Conservation (phyloP, 257 asterid genomes). For the Leonotis leonurus region DNA sequence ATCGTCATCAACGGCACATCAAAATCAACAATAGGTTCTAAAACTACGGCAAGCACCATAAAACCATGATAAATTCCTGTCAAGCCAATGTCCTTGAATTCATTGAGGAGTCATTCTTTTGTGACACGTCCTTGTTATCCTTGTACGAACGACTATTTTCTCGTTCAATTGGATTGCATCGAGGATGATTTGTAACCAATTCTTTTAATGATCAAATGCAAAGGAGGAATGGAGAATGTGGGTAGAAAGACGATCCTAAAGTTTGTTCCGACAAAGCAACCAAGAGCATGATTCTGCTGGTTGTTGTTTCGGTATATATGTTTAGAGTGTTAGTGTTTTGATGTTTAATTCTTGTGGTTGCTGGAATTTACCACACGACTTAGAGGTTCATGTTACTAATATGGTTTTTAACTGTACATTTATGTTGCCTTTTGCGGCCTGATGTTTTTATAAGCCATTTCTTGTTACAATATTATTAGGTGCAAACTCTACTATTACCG, state of each 20-base stretch:
- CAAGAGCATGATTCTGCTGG: background rate
- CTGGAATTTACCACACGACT: background rate
- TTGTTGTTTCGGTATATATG: background rate
- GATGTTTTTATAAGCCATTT: background rate
- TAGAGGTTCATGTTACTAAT: background rate
- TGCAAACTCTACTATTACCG: too few relatives aligned
- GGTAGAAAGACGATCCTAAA: background rate
- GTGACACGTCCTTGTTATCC: background rate
- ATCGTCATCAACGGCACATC: slow-evolving; percentile 48
- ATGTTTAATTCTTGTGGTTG: background rate
- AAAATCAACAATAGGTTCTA: slow-evolving; percentile 35
- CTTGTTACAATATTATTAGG: background rate
- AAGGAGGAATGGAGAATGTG: slow-evolving; percentile 12
- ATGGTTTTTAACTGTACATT: background rate
- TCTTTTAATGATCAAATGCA: slow-evolving; percentile 9
- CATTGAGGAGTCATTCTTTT: background rate
- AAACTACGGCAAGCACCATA: slow-evolving; percentile 25
- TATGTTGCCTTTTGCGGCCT: too few relatives aligned
- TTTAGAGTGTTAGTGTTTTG: background rate
- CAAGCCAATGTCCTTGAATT: slow-evolving; percentile 5
- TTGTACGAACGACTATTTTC: background rate
- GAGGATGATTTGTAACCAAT: slow-evolving; percentile 5
- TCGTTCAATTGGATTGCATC: background rate
- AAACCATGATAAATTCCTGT: slow-evolving; percentile 22
- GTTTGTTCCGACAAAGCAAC: background rate